A percentile compares a stretch with the other conserved stretches of the same genome.
Evolutionary conservation across 2,329 filamentous ascomycete species (phyloP).

Genomic region (Diplocarpon rosae): DNA sequence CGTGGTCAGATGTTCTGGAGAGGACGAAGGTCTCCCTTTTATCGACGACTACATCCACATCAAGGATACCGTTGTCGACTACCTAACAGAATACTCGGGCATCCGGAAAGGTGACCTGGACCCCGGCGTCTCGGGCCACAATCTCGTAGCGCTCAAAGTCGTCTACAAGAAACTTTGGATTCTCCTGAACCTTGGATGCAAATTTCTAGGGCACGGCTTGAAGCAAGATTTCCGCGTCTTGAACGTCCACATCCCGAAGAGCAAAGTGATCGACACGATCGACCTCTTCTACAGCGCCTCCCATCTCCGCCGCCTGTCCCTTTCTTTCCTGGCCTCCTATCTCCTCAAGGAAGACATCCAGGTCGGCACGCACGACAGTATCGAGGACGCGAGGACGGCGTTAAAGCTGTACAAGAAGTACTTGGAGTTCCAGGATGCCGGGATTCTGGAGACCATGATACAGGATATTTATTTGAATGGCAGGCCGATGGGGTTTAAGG

Average conservation of each 20-base stretch:
- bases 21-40: conserved; percentile 72
- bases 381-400: conserved; percentile 88
- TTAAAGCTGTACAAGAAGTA: conserved; percentile 84
- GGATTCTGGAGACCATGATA: conserved; percentile 71
- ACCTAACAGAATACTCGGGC: conserved; percentile 87
- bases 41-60: conserved; percentile 97
- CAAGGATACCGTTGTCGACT: conserved; percentile 85
- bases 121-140: conserved; percentile 64
- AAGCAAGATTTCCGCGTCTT: conserved; percentile 96
- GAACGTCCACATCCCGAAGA: conserved; percentile 88
- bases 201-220: conserved; percentile 87
- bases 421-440: conserved; percentile 77
- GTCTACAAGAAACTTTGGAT: conserved; percentile 99
- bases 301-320: conserved; percentile 73
- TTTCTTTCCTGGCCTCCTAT: conserved; percentile 86
- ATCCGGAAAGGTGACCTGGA: conserved; percentile 82
- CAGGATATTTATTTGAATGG: conserved; percentile 72
- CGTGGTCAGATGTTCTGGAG: conserved; percentile 70
- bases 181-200: conserved; percentile 83
- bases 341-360: conserved; percentile 92
- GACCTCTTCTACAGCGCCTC: conserved; percentile 78
- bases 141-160: conserved; percentile 75
- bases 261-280: conserved; percentile 89
- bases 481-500: conserved; percentile 45
- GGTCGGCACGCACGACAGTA: conserved; percentile 82